Conservation (phyloP, 306 rosid species). For the Canavalia gladiata region DNA sequence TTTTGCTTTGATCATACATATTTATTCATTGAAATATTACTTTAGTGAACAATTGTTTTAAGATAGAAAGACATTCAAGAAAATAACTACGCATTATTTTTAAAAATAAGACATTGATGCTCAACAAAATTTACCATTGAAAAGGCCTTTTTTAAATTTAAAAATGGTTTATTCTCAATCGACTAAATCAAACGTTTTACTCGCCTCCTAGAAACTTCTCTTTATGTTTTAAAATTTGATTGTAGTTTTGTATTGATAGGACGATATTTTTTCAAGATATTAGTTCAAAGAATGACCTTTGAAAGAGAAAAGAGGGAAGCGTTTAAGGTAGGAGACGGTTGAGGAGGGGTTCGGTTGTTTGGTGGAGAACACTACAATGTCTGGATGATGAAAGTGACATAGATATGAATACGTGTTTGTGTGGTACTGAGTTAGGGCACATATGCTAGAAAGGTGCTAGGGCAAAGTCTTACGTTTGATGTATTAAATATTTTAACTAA, state of each 20-base stretch:
- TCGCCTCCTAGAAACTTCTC: neutral
- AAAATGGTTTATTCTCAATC: too few species aligned
- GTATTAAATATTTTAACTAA: too few species aligned
- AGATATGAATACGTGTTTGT: slow-evolving; percentile 6
- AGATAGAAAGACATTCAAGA: too few species aligned
- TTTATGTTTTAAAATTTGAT: neutral
- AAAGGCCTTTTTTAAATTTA: too few species aligned
- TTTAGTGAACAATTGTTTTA: neutral
- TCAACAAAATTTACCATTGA: too few species aligned
- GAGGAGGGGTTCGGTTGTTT: slow-evolving; percentile 5
- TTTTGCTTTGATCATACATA: too few species aligned
- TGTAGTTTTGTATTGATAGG: neutral
- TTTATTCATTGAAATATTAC: too few species aligned
- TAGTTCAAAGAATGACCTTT: neutral
- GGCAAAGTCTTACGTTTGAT: neutral
- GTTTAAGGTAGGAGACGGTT: neutral
- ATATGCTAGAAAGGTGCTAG: neutral
- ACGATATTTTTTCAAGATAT: neutral
- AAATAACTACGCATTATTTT: too few species aligned
- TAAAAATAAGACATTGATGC: too few species aligned
- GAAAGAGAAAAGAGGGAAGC: neutral
- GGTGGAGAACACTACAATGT: neutral
- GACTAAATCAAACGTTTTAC: too few species aligned
- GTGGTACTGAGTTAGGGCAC: slow-evolving; percentile 19
- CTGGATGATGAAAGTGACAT: slow-evolving; percentile 1